Conservation (phyloP, 345 rosid species). For the Ceriops zippeliana region DNA sequence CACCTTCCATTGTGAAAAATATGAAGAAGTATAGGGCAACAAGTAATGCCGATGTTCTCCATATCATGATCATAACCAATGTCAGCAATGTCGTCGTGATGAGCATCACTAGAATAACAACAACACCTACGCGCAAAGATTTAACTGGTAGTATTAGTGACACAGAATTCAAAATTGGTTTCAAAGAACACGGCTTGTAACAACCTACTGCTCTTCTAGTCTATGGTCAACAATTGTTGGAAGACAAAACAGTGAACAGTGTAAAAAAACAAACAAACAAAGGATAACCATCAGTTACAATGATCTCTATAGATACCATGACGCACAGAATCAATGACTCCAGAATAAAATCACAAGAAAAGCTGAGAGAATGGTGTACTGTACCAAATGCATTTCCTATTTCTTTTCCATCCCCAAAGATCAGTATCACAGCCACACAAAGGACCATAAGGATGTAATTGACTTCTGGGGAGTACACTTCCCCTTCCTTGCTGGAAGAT, state of each 20-base stretch:
- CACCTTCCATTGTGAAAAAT: slow-evolving; percentile 71
- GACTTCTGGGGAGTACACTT: slow-evolving; percentile 87
- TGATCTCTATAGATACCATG: neutral
- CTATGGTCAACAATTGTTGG: too few species aligned
- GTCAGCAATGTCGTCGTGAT: slow-evolving; percentile 70
- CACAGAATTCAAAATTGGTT: neutral
- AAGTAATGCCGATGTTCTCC: slow-evolving; percentile 63
- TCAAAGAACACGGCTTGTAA: too few species aligned
- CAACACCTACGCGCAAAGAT: slow-evolving; percentile 52
- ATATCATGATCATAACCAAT: slow-evolving; percentile 78
- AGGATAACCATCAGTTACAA: too few species aligned
- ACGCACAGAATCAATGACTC: neutral
- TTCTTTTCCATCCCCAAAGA: slow-evolving; percentile 74
- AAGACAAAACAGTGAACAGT: too few species aligned
- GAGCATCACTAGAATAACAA: slow-evolving; percentile 84
- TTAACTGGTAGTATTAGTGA: neutral
- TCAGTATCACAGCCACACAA: slow-evolving; percentile 70
- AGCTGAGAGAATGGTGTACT: slow-evolving; percentile 7
- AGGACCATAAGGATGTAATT: slow-evolving; percentile 82
- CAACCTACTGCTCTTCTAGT: too few species aligned
- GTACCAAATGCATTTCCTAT: slow-evolving; percentile 84
- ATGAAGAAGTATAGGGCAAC: slow-evolving; percentile 59
- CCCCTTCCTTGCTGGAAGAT: slow-evolving; percentile 68
- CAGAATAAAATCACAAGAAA: slow-evolving; percentile 3
- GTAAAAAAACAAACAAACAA: too few species aligned